Conservation (phyloP, 441 rosid genomes). For the Bocquillonia castaneifolia region DNA sequence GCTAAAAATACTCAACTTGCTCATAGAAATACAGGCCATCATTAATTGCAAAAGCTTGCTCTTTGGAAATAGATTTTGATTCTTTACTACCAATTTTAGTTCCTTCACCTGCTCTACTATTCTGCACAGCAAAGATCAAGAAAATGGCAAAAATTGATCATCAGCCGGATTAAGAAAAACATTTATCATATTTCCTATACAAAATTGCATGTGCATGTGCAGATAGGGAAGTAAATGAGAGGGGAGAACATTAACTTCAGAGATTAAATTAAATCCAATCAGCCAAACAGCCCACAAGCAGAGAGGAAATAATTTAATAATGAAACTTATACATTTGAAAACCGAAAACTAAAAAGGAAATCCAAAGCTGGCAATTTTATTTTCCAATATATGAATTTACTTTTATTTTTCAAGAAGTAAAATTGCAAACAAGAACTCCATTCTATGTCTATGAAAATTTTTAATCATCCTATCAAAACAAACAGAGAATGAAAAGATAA, state of each 20-base stretch:
- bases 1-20: conserved; percentile 49
- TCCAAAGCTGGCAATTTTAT: background rate
- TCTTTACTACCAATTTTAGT: conserved; percentile 38
- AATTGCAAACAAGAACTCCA: background rate
- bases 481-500: too few relatives aligned
- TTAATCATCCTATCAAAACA: background rate
- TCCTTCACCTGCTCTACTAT: conserved; percentile 51
- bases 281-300: background rate
- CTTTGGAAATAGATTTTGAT: conserved; percentile 55
- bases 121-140: conserved; percentile 48
- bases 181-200: background rate
- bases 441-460: background rate
- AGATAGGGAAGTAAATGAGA: background rate
- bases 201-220: background rate
- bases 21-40: conserved; percentile 92
- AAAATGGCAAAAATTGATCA: conserved; percentile 8
- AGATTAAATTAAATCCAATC: background rate
- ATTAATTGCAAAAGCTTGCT: conserved; percentile 77
- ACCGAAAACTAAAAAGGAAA: background rate
- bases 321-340: background rate
- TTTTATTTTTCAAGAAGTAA: background rate
- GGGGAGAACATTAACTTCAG: too few relatives aligned
- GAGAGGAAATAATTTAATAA: background rate
- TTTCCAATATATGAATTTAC: background rate
- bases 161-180: background rate